Percentiles rank a stretch among this genome's conserved stretches.
Conservation (phyloP, 2,329 filamentous ascomycete species). For the Exophiala lecanii-corni region DNA sequence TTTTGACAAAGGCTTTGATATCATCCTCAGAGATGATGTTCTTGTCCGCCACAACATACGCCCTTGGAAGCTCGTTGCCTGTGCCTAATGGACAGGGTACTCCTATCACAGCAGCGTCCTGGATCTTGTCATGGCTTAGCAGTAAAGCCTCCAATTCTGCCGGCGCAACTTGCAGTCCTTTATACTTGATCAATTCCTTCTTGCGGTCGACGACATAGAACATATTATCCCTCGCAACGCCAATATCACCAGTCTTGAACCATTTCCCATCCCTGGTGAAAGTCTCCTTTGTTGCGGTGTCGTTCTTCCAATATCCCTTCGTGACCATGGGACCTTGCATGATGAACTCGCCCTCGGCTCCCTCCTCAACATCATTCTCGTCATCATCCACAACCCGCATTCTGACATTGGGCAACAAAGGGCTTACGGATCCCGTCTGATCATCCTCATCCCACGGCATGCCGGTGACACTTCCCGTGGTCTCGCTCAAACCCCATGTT, state of each 20-base stretch:
- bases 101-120: slow-evolving; percentile 46
- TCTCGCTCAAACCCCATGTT: slow-evolving; percentile 25
- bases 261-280: slow-evolving; percentile 59
- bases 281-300: slow-evolving; percentile 20
- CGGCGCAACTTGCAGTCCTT: slow-evolving; percentile 48
- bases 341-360: slow-evolving; percentile 55
- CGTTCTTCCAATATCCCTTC: slow-evolving; percentile 30
- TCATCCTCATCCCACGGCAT: slow-evolving; percentile 24
- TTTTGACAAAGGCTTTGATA: slow-evolving; percentile 32
- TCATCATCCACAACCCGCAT: slow-evolving; percentile 25
- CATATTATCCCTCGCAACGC: slow-evolving; percentile 70
- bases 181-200: slow-evolving; percentile 56
- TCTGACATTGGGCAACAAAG: slow-evolving; percentile 19
- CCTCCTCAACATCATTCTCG: slow-evolving; percentile 30
- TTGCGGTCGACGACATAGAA: slow-evolving; percentile 87
- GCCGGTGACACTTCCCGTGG: slow-evolving; percentile 23
- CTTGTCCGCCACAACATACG: slow-evolving; percentile 39
- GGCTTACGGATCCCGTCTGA: slow-evolving; percentile 19
- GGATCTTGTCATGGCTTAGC: slow-evolving; percentile 36
- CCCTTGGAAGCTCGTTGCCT: slow-evolving; percentile 39
- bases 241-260: slow-evolving; percentile 87
- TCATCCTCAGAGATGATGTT: slow-evolving; percentile 28
- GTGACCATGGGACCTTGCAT: slow-evolving; percentile 54
- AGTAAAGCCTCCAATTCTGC: slow-evolving; percentile 46
- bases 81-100: slow-evolving; percentile 30